Evolutionary conservation across 176 grass and related monocot species (phyloP).

Genomic region (Echinochloa phyllopogon): DNA sequence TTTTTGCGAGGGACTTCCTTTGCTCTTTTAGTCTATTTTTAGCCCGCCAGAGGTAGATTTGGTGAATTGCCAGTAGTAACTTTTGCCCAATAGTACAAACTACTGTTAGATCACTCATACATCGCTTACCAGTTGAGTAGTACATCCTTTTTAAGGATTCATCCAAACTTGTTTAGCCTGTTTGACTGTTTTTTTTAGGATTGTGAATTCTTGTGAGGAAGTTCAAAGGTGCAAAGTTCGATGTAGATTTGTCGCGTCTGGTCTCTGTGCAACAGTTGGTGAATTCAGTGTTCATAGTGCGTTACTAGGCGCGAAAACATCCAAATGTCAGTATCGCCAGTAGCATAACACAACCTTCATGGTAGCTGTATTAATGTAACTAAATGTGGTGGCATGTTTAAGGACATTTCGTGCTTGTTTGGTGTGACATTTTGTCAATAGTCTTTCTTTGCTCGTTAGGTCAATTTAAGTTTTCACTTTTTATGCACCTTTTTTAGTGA

Average conservation of each 20-base stretch:
- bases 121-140: not conserved
- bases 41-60: not conserved
- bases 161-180: not conserved
- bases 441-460: constrained; percentile 22
- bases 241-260: constrained; percentile 19
- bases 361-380: not conserved
- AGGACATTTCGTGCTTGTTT: constrained; percentile 26
- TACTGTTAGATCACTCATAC: constrained; percentile 18
- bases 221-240: constrained; percentile 9
- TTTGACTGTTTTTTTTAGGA: not conserved
- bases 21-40: not conserved
- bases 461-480: constrained; percentile 21
- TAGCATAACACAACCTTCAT: constrained; percentile 5
- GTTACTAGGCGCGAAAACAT: not conserved
- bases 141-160: not conserved
- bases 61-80: not conserved
- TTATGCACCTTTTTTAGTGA: constrained; percentile 10
- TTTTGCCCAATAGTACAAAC: not conserved
- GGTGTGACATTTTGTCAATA: not conserved
- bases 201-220: constrained; percentile 4
- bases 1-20: not conserved
- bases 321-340: not conserved
- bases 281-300: not conserved
- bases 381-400: not conserved
- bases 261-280: not conserved